Conservation (phyloP, 495 filamentous ascomycete species). For the Talaromyces ruber region DNA sequence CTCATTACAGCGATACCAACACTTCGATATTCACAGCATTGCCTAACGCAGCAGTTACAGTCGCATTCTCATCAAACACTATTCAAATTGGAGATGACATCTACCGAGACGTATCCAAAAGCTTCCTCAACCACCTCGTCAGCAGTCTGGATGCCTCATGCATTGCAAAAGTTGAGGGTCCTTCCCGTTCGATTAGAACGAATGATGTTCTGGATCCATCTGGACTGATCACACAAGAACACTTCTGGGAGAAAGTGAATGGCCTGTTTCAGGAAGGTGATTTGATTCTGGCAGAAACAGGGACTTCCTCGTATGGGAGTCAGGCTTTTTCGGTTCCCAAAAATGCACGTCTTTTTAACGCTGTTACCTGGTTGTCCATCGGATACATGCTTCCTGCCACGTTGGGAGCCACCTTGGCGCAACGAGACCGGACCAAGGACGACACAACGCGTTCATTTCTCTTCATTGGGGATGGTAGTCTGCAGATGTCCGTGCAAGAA, state of each 20-base stretch:
- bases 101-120: background rate
- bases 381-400: slow-evolving; percentile 41
- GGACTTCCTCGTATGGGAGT: slow-evolving; percentile 27
- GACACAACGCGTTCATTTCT: slow-evolving; percentile 43
- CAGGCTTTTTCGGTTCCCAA: slow-evolving; percentile 22
- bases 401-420: slow-evolving; percentile 40
- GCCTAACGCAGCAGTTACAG: slow-evolving; percentile 16
- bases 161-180: background rate
- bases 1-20: slow-evolving; percentile 29
- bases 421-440: slow-evolving; percentile 15
- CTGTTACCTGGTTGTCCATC: slow-evolving; percentile 35
- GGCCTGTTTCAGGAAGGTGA: slow-evolving; percentile 21
- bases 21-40: slow-evolving; percentile 22
- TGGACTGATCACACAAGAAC: slow-evolving; percentile 18
- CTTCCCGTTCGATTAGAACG: slow-evolving; percentile 10
- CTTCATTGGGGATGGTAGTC: slow-evolving; percentile 72
- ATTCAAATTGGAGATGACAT: slow-evolving; percentile 12
- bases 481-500: slow-evolving; percentile 74
- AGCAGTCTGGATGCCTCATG: background rate
- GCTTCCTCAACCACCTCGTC: background rate
- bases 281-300: slow-evolving; percentile 33
- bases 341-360: slow-evolving; percentile 22
- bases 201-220: slow-evolving; percentile 9
- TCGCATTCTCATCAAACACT: slow-evolving; percentile 18
- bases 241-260: slow-evolving; percentile 24